Conservation (phyloP, 2,329 filamentous ascomycete species). For the Venturia asperata region DNA sequence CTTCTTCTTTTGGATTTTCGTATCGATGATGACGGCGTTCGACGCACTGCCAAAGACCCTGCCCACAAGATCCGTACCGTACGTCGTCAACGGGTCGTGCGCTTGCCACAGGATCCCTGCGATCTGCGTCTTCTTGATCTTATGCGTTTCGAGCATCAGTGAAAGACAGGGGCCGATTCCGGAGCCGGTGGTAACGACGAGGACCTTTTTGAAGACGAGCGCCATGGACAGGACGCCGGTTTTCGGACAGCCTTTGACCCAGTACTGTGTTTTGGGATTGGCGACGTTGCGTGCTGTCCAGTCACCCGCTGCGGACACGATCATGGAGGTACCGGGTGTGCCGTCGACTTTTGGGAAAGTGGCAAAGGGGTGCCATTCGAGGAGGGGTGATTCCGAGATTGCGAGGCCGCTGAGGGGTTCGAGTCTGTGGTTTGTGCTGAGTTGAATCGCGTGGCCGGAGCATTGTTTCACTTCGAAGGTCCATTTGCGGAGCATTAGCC, state of each 20-base stretch:
- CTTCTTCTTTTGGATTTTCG: constrained; percentile 33
- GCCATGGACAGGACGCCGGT: constrained; percentile 30
- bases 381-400: constrained; percentile 27
- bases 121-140: constrained; percentile 34
- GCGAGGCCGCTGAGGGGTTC: constrained; percentile 29
- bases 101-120: constrained; percentile 65
- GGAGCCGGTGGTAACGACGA: constrained; percentile 32
- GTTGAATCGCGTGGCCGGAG: constrained; percentile 63
- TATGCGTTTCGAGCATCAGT: constrained; percentile 48
- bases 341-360: constrained; percentile 30
- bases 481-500: constrained; percentile 63
- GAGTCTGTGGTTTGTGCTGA: constrained; percentile 42
- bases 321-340: constrained; percentile 25
- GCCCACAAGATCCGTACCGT: constrained; percentile 50
- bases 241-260: constrained; percentile 28
- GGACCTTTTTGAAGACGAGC: constrained; percentile 27
- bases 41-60: constrained; percentile 52
- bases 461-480: constrained; percentile 59
- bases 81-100: constrained; percentile 54
- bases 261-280: constrained; percentile 25
- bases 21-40: constrained; percentile 61
- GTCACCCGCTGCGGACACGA: constrained; percentile 32
- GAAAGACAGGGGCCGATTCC: constrained; percentile 35
- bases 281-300: constrained; percentile 28
- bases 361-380: constrained; percentile 35